A percentile compares a stretch with the other conserved stretches of the same genome.
Conservation (phyloP, 495 filamentous ascomycete species). For the Clohesyomyces aquaticus region DNA sequence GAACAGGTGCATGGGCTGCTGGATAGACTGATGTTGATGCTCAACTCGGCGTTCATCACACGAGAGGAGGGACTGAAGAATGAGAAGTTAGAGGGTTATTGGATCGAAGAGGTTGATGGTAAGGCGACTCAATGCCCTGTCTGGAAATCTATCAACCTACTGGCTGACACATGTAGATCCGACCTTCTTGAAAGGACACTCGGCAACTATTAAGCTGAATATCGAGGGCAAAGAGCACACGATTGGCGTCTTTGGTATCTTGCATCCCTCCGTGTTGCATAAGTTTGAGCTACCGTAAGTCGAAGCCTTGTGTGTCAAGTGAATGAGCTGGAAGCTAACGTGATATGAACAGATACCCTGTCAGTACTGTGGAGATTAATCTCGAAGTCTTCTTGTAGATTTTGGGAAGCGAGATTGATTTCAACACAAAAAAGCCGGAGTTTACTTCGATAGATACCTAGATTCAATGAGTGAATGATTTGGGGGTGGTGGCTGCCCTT, state of each 20-base stretch:
- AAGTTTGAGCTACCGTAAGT: constrained; percentile 85
- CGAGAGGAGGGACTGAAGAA: constrained; percentile 68
- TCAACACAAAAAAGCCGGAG: neutral
- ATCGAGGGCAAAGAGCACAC: constrained; percentile 68
- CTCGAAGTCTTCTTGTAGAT: constrained; percentile 86
- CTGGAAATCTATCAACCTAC: neutral
- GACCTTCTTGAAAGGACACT: constrained; percentile 89
- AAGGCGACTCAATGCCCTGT: constrained; percentile 37
- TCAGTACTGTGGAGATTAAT: constrained; percentile 94
- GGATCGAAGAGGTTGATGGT: constrained; percentile 89
- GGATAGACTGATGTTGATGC: constrained; percentile 90
- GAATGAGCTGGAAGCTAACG: neutral
- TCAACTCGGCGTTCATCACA: constrained; percentile 77
- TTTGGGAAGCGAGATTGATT: neutral
- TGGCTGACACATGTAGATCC: constrained; percentile 57
- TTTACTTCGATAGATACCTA: constrained; percentile 1
- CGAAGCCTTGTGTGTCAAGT: too few species aligned
- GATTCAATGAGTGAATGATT: neutral
- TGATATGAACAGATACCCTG: constrained; percentile 67
- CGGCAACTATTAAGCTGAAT: constrained; percentile 77
- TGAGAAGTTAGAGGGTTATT: constrained; percentile 68
- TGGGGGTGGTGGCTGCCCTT: neutral
- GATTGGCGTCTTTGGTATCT: constrained; percentile 88
- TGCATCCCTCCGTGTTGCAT: constrained; percentile 90
- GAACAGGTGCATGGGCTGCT: constrained; percentile 94